These are phyloP conservation scores for Colletotrichum kahawae DNA, from an alignment of 2,329 filamentous ascomycete species.

Conservation along the genomic window DNA sequence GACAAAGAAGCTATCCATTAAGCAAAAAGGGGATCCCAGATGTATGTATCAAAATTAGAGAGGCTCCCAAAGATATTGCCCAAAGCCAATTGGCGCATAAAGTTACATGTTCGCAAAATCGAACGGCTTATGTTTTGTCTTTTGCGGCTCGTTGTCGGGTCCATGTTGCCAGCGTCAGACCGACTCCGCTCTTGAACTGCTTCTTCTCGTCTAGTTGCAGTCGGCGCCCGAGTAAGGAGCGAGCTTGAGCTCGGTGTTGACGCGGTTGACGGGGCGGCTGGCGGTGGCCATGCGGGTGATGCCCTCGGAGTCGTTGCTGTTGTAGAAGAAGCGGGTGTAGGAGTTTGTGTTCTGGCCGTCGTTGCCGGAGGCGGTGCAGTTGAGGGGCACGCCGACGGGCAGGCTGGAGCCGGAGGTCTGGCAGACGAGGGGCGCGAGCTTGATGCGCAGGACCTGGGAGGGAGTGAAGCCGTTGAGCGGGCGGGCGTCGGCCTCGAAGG, in stretches of 20 bases:
- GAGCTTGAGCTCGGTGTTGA: background rate
- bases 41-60: background rate
- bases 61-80: background rate
- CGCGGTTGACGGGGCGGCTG: background rate
- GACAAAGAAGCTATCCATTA: background rate
- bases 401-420: background rate
- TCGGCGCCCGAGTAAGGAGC: background rate
- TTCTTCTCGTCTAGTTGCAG: background rate
- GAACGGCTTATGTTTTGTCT: background rate
- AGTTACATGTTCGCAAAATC: background rate
- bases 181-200: background rate
- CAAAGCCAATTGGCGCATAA: background rate
- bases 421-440: conserved; percentile 11
- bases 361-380: conserved; percentile 7
- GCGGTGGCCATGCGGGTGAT: conserved; percentile 5
- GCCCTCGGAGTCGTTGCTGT: background rate
- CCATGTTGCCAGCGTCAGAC: background rate
- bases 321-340: conserved; percentile 6
- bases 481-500: background rate
- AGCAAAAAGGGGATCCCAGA: background rate
- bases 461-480: conserved; percentile 7
- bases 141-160: background rate
- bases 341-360: background rate
- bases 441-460: conserved; percentile 1
- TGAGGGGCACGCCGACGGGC: conserved; percentile 1